Conservation (phyloP, 371 early-diverging fungal species). For the Mucor indicus region DNA sequence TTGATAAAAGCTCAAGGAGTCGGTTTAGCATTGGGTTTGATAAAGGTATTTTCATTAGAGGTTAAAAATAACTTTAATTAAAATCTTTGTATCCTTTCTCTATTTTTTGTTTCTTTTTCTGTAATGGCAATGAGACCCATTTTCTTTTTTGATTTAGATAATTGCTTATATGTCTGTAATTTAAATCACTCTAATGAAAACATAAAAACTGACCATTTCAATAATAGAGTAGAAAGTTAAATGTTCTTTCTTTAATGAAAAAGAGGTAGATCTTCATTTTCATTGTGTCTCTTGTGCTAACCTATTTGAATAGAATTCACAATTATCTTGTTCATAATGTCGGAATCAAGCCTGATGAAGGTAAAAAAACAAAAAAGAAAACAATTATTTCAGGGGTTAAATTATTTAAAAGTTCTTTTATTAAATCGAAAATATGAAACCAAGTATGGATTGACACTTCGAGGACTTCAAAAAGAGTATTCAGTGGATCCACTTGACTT, state of each 20-base stretch:
- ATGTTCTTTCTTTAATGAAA: slow-evolving; percentile 63
- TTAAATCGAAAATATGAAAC: slow-evolving; percentile 60
- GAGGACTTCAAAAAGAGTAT: slow-evolving; percentile 73
- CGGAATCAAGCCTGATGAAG: slow-evolving; percentile 52
- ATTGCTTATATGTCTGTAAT: slow-evolving; percentile 83
- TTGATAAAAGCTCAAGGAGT: slow-evolving; percentile 64
- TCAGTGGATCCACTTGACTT: slow-evolving; percentile 62
- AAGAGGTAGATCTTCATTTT: slow-evolving; percentile 53
- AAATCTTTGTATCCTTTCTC: no score
- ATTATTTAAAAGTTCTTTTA: slow-evolving; percentile 33
- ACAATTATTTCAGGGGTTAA: no score
- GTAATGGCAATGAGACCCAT: slow-evolving; percentile 46
- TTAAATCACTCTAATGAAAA: slow-evolving; percentile 8
- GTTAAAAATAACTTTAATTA: slow-evolving; percentile 31
- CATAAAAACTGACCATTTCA: no score
- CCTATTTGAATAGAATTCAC: slow-evolving; percentile 40
- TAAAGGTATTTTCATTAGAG: slow-evolving; percentile 63
- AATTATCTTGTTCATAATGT: slow-evolving; percentile 43
- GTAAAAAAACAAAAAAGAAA: no score
- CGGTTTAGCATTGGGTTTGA: slow-evolving; percentile 51
- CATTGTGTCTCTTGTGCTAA: no score
- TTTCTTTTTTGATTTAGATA: slow-evolving; percentile 85
- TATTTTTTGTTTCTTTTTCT: no score
- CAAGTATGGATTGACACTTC: slow-evolving; percentile 77
- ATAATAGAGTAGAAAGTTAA: slow-evolving; percentile 49